phyloP scores from a whole-genome alignment of 2,329 filamentous ascomycete genomes.

The Lecanicillium sp. region DNA sequence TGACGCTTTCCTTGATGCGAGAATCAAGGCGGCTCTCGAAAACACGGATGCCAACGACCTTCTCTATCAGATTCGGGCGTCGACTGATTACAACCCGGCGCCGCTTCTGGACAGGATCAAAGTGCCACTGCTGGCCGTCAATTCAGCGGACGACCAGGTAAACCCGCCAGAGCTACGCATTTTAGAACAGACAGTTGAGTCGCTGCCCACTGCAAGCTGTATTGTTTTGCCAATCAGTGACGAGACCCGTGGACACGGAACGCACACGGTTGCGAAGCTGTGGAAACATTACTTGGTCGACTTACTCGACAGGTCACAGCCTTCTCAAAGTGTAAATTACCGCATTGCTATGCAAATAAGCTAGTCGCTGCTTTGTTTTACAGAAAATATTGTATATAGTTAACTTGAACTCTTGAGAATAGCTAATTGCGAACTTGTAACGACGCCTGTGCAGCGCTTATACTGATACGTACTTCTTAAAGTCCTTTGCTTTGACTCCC shows the following conservation, averaged over 20 bases:
- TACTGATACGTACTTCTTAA: no score
- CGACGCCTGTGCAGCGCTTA: no score
- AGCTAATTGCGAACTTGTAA: no score
- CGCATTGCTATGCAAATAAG: no score
- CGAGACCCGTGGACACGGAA: constrained; percentile 1
- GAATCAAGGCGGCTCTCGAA: constrained; percentile 10
- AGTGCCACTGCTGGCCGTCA: constrained; percentile 16
- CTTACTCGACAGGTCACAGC: not conserved
- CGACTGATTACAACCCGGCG: constrained; percentile 17
- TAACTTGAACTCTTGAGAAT: no score
- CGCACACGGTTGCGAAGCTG: constrained; percentile 1
- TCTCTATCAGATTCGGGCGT: constrained; percentile 9
- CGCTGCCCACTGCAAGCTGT: not conserved
- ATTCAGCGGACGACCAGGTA: constrained; percentile 19
- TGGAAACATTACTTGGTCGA: constrained; percentile 1
- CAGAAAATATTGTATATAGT: no score
- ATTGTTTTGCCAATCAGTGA: constrained; percentile 1
- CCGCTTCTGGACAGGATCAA: constrained; percentile 13
- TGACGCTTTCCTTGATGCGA: constrained; percentile 13
- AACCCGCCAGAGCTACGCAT: constrained; percentile 20
- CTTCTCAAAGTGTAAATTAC: no score
- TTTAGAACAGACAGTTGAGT: constrained; percentile 6
- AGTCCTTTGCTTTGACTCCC: no score
- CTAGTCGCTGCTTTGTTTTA: no score
- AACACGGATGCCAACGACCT: constrained; percentile 1